phyloP scores from a whole-genome alignment of 2,329 filamentous ascomycete species.

The Delphinella strobiligena region DNA sequence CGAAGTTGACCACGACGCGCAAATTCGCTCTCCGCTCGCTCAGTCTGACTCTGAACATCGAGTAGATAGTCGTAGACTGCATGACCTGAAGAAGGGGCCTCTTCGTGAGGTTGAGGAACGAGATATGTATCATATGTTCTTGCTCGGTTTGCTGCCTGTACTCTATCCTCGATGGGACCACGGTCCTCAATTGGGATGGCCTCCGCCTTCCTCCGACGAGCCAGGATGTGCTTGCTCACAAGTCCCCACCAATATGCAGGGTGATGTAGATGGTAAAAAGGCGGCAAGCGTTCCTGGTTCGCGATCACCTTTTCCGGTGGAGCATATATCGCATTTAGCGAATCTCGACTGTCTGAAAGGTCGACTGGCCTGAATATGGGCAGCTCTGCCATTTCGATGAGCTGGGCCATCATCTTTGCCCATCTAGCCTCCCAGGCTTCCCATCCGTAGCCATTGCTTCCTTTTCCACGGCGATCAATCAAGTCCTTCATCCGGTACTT shows the following conservation, averaged over 20 bases:
- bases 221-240: constrained; percentile 39
- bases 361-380: constrained; percentile 26
- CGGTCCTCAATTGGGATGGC: constrained; percentile 50
- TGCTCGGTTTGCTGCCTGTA: constrained; percentile 41
- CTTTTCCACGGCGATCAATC: constrained; percentile 70
- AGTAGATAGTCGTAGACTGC: constrained; percentile 39
- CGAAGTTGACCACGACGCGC: constrained; percentile 39
- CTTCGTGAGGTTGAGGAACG: constrained; percentile 45
- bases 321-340: constrained; percentile 22
- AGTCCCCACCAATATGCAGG: constrained; percentile 50
- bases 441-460: constrained; percentile 79
- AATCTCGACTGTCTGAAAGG: constrained; percentile 10
- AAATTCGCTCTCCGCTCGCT: constrained; percentile 37
- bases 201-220: constrained; percentile 38
- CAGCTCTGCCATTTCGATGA: constrained; percentile 42
- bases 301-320: constrained; percentile 40
- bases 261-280: constrained; percentile 50
- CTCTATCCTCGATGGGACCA: constrained; percentile 41
- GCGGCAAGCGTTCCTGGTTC: constrained; percentile 36
- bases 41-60: constrained; percentile 37
- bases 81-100: constrained; percentile 33
- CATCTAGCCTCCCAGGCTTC: constrained; percentile 80
- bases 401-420: constrained; percentile 49
- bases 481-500: constrained; percentile 62
- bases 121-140: constrained; percentile 49